Evolutionary conservation across 2,329 filamentous ascomycete genomes (phyloP).

Genomic region (Penicillium sp.): DNA sequence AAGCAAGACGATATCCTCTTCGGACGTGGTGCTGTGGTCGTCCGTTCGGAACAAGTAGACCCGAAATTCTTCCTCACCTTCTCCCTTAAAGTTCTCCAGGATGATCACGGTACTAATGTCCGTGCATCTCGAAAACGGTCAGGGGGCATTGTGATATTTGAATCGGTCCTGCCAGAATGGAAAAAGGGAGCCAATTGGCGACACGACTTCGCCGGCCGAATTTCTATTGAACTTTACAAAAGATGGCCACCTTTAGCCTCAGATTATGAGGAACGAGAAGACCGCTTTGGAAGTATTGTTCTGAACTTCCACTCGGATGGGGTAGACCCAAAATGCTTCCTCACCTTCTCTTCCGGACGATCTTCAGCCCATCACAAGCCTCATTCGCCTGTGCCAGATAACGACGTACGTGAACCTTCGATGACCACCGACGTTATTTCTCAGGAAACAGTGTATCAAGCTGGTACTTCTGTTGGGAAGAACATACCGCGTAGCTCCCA

Average conservation of each 20-base stretch:
- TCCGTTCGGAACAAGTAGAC: conserved; percentile 2
- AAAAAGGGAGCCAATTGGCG: conserved; percentile 2
- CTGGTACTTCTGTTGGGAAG: conserved; percentile 1
- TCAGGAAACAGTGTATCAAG: neutral
- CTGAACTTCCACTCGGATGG: conserved; percentile 2
- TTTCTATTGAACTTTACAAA: conserved; percentile 8
- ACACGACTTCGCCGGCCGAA: neutral
- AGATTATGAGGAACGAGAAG: conserved; percentile 8
- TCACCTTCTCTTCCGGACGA: conserved; percentile 2
- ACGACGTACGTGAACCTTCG: neutral
- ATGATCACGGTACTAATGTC: neutral
- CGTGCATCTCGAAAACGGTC: neutral
- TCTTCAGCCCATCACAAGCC: conserved; percentile 5
- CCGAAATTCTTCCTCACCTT: conserved; percentile 7
- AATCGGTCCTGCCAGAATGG: neutral
- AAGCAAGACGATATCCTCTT: conserved; percentile 3
- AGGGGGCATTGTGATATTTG: conserved; percentile 1
- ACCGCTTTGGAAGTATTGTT: conserved; percentile 4
- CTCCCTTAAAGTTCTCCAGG: neutral
- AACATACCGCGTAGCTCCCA: neutral
- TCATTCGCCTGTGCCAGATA: conserved; percentile 2
- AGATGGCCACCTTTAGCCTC: conserved; percentile 5
- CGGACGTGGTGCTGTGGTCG: conserved; percentile 5
- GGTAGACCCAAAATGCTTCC: conserved; percentile 10
- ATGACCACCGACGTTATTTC: conserved; percentile 2